A percentile compares a stretch with the other conserved stretches of the same genome.
These are phyloP conservation scores for Penicillium sp. DNA, from an alignment of 2,329 filamentous ascomycete genomes.

Conservation along the genomic window DNA sequence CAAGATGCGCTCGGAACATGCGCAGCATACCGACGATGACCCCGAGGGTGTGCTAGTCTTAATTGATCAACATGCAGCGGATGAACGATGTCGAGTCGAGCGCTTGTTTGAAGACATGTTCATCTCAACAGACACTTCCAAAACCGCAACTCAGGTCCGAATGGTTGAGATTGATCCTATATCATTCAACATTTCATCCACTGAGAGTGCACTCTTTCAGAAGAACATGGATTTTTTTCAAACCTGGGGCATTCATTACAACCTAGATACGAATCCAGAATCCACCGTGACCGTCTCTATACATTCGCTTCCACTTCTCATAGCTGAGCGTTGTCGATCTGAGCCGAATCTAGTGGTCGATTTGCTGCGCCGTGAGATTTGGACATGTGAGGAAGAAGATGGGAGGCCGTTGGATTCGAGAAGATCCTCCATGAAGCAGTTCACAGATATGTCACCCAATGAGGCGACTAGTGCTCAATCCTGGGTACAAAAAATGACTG, in stretches of 20 bases:
- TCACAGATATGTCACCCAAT: not conserved
- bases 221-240: slow-evolving; percentile 56
- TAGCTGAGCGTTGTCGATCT: slow-evolving; percentile 68
- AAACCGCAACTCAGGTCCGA: slow-evolving; percentile 13
- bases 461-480: not conserved
- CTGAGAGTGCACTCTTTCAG: slow-evolving; percentile 59
- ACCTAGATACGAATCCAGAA: slow-evolving; percentile 32
- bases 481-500: slow-evolving; percentile 62
- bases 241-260: slow-evolving; percentile 70
- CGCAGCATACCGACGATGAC: not conserved
- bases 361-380: slow-evolving; percentile 69
- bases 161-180: slow-evolving; percentile 45
- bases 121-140: slow-evolving; percentile 6
- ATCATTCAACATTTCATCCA: slow-evolving; percentile 58
- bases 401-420: slow-evolving; percentile 4
- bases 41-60: slow-evolving; percentile 56
- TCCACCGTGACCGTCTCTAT: slow-evolving; percentile 45
- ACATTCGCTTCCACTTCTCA: slow-evolving; percentile 61
- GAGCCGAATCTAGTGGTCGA: slow-evolving; percentile 70
- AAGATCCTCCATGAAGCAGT: slow-evolving; percentile 1
- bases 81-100: slow-evolving; percentile 81
- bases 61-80: slow-evolving; percentile 91
- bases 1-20: slow-evolving; percentile 45
- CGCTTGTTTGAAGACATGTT: slow-evolving; percentile 59
- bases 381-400: slow-evolving; percentile 55